Conservation (phyloP, 225 moss, liverwort and hornwort species). For the Bryoerythrophyllum caledonicum region DNA sequence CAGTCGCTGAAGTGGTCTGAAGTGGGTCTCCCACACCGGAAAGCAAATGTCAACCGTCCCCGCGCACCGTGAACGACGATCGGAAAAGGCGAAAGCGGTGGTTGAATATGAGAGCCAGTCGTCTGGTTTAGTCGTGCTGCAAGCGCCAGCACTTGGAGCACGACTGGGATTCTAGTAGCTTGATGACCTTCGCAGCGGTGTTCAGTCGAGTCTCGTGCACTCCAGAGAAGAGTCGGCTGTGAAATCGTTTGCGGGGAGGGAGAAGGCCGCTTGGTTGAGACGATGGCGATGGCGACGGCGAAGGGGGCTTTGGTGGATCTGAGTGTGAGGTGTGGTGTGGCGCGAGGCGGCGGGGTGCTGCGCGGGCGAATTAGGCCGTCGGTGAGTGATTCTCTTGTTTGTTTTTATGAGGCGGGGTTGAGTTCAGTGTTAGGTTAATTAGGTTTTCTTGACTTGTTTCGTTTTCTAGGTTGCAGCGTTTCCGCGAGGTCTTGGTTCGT, state of each 20-base stretch:
- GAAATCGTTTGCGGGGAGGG: background rate
- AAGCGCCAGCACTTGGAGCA: background rate
- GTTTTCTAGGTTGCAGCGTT: conserved; percentile 31
- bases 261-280: background rate
- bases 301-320: conserved; percentile 15
- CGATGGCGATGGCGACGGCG: conserved; percentile 31
- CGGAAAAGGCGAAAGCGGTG: background rate
- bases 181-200: background rate
- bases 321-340: background rate
- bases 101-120: background rate
- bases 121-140: background rate
- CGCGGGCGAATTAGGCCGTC: background rate
- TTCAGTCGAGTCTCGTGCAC: background rate
- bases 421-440: background rate
- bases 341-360: background rate
- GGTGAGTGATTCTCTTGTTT: conserved; percentile 19
- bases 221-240: background rate
- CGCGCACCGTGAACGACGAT: background rate
- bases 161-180: background rate
- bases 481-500: conserved; percentile 40
- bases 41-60: background rate
- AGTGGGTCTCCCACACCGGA: background rate
- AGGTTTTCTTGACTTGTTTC: background rate
- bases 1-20: too few species aligned
- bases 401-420: background rate